Conservation (phyloP, 2,329 filamentous ascomycete species). For the Trichoderma afroharzianum region DNA sequence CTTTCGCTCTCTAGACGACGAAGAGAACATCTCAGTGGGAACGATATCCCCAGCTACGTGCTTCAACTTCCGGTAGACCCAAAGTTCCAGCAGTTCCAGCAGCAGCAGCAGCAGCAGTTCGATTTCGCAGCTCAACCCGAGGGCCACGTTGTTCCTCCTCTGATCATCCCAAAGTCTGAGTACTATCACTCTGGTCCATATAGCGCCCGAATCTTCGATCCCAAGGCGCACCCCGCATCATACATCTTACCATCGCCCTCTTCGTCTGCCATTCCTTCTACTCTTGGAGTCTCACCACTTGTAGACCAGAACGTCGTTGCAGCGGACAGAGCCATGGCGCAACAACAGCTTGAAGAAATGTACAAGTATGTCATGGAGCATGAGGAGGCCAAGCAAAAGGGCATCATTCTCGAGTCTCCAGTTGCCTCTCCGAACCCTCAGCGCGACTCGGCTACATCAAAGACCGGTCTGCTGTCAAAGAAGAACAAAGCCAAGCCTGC, state of each 20-base stretch:
- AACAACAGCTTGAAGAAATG: slow-evolving; percentile 82
- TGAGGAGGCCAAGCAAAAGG: slow-evolving; percentile 64
- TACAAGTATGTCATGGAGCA: slow-evolving; percentile 92
- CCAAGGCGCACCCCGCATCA: slow-evolving; percentile 27
- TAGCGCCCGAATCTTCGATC: slow-evolving; percentile 7
- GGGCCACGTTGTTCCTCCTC: slow-evolving; percentile 50
- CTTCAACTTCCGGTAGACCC: slow-evolving; percentile 5
- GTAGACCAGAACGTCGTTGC: slow-evolving; percentile 77
- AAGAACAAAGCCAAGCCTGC: slow-evolving; percentile 49
- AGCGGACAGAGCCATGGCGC: slow-evolving; percentile 68
- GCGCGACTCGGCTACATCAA: slow-evolving; percentile 28
- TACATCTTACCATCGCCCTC: slow-evolving; percentile 48
- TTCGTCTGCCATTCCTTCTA: slow-evolving; percentile 38
- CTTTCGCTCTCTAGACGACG: slow-evolving; percentile 57
- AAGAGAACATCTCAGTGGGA: slow-evolving; percentile 49
- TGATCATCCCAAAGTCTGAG: slow-evolving; percentile 40
- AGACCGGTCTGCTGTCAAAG: slow-evolving; percentile 34
- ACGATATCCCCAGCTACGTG: slow-evolving; percentile 47
- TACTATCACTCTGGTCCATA: slow-evolving; percentile 23
- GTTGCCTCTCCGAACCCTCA: slow-evolving; percentile 30
- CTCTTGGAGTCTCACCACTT: slow-evolving; percentile 60
- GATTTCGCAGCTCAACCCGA: slow-evolving; percentile 21
- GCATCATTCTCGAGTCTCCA: slow-evolving; percentile 46
- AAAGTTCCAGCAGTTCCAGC: not conserved
- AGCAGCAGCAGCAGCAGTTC: not conserved